phyloP scores from a whole-genome alignment of 164 flowering plant species.

The Vitis riparia region DNA sequence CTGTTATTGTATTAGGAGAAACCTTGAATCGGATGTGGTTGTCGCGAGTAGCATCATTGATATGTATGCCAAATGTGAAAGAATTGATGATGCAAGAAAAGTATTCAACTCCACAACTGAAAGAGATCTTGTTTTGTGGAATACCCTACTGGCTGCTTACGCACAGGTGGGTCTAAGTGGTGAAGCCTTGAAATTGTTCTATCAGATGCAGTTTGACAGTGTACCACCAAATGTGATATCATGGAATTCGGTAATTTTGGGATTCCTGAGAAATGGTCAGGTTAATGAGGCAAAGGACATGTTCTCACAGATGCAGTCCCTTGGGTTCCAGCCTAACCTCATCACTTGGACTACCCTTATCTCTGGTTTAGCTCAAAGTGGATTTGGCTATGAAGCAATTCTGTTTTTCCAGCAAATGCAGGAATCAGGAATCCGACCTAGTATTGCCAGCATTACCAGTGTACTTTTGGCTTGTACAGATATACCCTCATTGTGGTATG shows the following conservation, averaged over 20 bases:
- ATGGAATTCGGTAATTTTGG: constrained; percentile 66
- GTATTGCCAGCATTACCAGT: constrained; percentile 30
- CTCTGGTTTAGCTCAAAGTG: constrained; percentile 63
- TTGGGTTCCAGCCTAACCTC: constrained; percentile 46
- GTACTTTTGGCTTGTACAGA: constrained; percentile 51
- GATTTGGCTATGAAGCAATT: constrained; percentile 41
- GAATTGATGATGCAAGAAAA: constrained; percentile 37
- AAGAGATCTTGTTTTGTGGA: constrained; percentile 63
- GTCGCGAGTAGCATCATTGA: constrained; percentile 55
- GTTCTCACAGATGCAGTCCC: constrained; percentile 55
- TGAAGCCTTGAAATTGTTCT: constrained; percentile 65
- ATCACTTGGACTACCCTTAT: constrained; percentile 63
- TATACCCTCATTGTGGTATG: constrained; percentile 35
- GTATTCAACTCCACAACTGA: constrained; percentile 44
- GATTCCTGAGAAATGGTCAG: constrained; percentile 50
- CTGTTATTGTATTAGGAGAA: constrained; percentile 57
- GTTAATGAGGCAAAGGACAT: constrained; percentile 46
- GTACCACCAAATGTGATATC: constrained; percentile 52
- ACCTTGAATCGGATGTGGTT: constrained; percentile 53
- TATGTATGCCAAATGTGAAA: constrained; percentile 65
- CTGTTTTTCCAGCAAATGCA: constrained; percentile 47
- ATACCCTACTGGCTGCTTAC: constrained; percentile 58
- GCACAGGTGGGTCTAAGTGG: constrained; percentile 56
- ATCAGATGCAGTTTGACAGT: constrained; percentile 69
- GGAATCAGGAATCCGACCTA: constrained; percentile 51